A percentile compares a stretch with the other conserved stretches of the same genome.
phyloP scores from a whole-genome alignment of 2,329 filamentous ascomycete species.

The Aspergillus texensis region DNA sequence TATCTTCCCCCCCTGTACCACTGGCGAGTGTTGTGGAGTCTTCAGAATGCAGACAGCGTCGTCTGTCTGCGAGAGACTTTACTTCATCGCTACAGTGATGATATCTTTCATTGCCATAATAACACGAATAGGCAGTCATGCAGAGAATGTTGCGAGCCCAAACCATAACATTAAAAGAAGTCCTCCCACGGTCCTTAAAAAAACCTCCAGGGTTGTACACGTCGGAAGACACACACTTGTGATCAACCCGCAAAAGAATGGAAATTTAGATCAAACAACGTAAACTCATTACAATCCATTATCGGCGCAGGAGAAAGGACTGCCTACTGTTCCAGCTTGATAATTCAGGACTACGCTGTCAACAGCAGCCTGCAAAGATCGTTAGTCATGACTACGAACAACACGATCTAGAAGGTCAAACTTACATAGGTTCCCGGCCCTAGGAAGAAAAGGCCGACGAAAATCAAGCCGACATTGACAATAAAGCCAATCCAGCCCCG shows the following conservation, averaged over 20 bases:
- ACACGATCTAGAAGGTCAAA: conserved; percentile 44
- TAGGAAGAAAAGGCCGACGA: conserved; percentile 78
- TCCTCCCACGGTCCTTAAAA: neutral
- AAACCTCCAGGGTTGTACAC: neutral
- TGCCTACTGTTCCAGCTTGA: conserved; percentile 62
- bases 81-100: neutral
- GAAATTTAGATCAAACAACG: conserved; percentile 11
- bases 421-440: conserved; percentile 75
- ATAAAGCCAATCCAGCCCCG: conserved; percentile 46
- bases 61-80: neutral
- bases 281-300: conserved; percentile 37
- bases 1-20: neutral
- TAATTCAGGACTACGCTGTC: conserved; percentile 67
- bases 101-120: neutral
- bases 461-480: conserved; percentile 73
- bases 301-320: conserved; percentile 72
- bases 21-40: neutral
- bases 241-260: conserved; percentile 1
- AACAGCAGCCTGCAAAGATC: conserved; percentile 40
- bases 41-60: neutral
- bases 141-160: neutral
- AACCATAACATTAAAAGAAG: neutral
- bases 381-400: conserved; percentile 6
- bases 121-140: neutral
- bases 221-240: conserved; percentile 3